phyloP scores from a whole-genome alignment of 345 rosid species.

The Noccaea caerulescens region DNA sequence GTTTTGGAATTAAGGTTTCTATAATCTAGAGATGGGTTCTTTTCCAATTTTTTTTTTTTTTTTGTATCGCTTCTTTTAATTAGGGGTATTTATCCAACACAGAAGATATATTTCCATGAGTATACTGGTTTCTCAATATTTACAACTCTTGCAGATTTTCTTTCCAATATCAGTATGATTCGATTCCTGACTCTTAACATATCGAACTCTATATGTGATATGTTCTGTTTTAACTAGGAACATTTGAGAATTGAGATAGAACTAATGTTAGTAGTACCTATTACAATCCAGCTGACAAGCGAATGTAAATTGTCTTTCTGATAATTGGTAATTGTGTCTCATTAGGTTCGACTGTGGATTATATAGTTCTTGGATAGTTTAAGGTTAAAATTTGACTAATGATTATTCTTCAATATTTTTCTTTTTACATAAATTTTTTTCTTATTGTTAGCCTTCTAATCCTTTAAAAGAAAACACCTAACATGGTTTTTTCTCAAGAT shows the following conservation, averaged over 20 bases:
- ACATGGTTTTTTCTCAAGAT: too few species aligned
- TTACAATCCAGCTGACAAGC: not conserved
- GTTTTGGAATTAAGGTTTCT: not conserved
- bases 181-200: not conserved
- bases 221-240: not conserved
- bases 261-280: not conserved
- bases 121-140: slow-evolving; percentile 17
- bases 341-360: not conserved
- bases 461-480: too few species aligned
- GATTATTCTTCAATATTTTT: not conserved
- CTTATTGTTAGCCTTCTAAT: too few species aligned
- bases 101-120: slow-evolving; percentile 10
- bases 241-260: not conserved
- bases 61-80: not conserved
- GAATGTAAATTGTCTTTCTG: not conserved
- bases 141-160: not conserved
- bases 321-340: not conserved
- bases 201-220: not conserved
- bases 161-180: not conserved
- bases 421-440: too few species aligned
- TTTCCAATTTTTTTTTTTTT: not conserved
- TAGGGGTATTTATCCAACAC: slow-evolving; percentile 19
- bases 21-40: not conserved
- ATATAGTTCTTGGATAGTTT: too few species aligned
- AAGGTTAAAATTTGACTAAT: not conserved